phyloP scores from a whole-genome alignment of 2,329 filamentous ascomycete species.

The Cordyceps sp. region DNA sequence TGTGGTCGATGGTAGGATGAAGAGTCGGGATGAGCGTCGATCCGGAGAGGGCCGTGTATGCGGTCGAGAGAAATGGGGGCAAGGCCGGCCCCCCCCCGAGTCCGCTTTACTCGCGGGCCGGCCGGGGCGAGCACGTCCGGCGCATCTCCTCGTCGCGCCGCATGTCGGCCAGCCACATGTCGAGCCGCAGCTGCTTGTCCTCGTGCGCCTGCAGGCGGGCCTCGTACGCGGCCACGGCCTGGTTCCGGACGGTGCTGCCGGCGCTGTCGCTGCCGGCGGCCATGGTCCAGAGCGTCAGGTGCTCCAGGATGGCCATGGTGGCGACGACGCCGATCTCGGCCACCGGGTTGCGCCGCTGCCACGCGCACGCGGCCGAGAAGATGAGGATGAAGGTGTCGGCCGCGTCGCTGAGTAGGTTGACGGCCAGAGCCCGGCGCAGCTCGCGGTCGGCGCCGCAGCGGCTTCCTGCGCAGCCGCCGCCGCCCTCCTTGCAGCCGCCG shows the following conservation, averaged over 20 bases:
- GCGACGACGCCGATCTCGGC: slow-evolving; percentile 12
- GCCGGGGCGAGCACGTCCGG: neutral
- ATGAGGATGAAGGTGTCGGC: slow-evolving; percentile 17
- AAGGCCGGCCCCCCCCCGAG: too few species aligned
- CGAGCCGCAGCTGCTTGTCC: slow-evolving; percentile 14
- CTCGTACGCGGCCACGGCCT: slow-evolving; percentile 4
- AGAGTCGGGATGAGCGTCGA: too few species aligned
- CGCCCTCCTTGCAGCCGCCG: too few species aligned
- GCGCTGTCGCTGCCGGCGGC: slow-evolving; percentile 10
- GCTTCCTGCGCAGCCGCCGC: too few species aligned
- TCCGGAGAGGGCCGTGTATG: too few species aligned
- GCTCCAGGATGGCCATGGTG: slow-evolving; percentile 14
- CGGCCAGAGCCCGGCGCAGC: slow-evolving; percentile 12
- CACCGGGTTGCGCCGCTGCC: slow-evolving; percentile 10
- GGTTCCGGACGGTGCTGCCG: too few species aligned
- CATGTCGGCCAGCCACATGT: slow-evolving; percentile 15
- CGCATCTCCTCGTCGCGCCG: slow-evolving; percentile 3
- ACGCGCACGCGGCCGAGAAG: slow-evolving; percentile 15
- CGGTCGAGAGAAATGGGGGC: too few species aligned
- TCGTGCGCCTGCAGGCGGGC: slow-evolving; percentile 7
- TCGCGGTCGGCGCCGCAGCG: slow-evolving; percentile 7
- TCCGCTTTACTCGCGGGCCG: too few species aligned
- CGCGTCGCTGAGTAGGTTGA: slow-evolving; percentile 15
- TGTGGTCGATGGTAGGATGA: too few species aligned
- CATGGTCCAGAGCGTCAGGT: slow-evolving; percentile 16